Conservation (phyloP, 1,284 basidiomycete genomes). For the Acaromyces ingoldii region DNA sequence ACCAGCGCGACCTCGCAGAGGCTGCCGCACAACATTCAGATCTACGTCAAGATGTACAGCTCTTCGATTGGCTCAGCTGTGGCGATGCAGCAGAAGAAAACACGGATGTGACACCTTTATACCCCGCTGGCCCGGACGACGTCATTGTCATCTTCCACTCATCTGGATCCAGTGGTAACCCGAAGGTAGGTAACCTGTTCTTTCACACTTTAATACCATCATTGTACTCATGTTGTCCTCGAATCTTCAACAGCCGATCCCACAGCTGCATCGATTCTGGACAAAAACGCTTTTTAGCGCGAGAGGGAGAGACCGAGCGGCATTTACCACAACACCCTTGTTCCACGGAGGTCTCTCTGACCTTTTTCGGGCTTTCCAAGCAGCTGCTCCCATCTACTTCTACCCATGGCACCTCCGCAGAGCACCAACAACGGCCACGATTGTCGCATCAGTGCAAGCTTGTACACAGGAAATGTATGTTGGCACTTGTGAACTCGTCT, state of each 20-base stretch:
- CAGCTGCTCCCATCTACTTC: constrained; percentile 16
- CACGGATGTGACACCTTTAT: background rate
- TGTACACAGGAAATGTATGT: constrained; percentile 22
- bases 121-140: constrained; percentile 35
- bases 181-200: constrained; percentile 59
- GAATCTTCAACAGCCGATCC: constrained; percentile 46
- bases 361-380: constrained; percentile 53
- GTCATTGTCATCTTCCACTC: constrained; percentile 62
- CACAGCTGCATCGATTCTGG: constrained; percentile 43
- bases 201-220: too few relatives aligned
- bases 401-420: constrained; percentile 8
- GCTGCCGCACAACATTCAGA: constrained; percentile 1
- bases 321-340: constrained; percentile 55
- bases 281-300: constrained; percentile 23
- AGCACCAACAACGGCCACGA: constrained; percentile 47
- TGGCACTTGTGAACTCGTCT: background rate
- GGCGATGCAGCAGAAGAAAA: background rate
- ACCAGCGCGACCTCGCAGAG: constrained; percentile 51
- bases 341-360: constrained; percentile 55
- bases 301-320: constrained; percentile 29
- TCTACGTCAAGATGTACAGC: background rate
- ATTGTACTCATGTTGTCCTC: too few relatives aligned
- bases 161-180: constrained; percentile 59
- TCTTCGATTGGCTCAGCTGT: background rate
- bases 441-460: constrained; percentile 41